Conservation (phyloP, 176 grass and related monocot species). For the Guadua angustifolia region DNA sequence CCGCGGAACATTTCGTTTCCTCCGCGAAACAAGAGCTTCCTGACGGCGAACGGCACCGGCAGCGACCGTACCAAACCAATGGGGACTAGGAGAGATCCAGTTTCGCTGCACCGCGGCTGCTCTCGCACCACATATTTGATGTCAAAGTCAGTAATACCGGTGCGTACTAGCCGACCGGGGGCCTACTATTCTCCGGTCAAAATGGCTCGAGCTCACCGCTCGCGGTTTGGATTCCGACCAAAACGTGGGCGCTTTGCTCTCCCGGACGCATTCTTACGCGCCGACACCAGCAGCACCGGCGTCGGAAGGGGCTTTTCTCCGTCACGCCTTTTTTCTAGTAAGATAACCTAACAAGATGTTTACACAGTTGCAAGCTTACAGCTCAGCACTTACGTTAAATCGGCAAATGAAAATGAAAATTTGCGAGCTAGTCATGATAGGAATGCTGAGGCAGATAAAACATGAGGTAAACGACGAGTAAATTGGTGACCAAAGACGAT, state of each 20-base stretch:
- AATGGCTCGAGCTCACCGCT: neutral
- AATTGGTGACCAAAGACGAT: neutral
- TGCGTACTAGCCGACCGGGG: neutral
- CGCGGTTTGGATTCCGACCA: neutral
- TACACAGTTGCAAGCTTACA: neutral
- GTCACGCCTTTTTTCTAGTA: neutral
- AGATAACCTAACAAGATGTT: neutral
- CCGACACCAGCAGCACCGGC: neutral
- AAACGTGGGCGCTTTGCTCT: conserved; percentile 2
- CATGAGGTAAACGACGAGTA: neutral
- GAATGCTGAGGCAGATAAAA: neutral
- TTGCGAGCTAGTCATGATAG: neutral
- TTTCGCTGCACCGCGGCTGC: conserved; percentile 10
- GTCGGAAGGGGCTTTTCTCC: neutral
- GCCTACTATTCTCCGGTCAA: conserved; percentile 14
- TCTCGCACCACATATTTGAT: neutral
- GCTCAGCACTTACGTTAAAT: neutral
- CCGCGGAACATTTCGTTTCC: neutral
- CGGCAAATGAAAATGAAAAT: neutral
- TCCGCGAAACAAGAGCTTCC: neutral
- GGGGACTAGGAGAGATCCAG: neutral
- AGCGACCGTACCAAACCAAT: neutral
- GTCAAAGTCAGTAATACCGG: conserved; percentile 27
- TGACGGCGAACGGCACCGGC: neutral
- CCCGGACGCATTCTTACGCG: neutral